These are phyloP conservation scores for Tetraselmis striata DNA, from an alignment of 139 green algal genomes.

Conservation along the genomic window DNA sequence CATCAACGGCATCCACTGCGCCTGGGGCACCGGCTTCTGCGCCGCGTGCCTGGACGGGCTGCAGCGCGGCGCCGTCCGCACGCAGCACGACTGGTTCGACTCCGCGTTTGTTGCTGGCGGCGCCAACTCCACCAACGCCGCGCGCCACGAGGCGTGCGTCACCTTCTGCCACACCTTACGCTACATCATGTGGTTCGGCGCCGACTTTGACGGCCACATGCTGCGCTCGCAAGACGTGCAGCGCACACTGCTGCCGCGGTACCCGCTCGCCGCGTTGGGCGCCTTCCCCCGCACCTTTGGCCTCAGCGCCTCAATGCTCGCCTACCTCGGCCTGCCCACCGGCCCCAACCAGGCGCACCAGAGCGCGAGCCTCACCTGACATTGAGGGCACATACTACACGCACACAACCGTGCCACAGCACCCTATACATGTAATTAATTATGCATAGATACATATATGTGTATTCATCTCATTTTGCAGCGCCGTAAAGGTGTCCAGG, in stretches of 20 bases:
- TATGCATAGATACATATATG: too few species aligned
- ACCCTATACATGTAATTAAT: too few species aligned
- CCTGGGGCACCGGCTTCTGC: not conserved
- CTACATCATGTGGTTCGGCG: not conserved
- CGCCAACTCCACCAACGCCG: not conserved
- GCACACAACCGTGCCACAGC: too few species aligned
- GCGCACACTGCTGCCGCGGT: not conserved
- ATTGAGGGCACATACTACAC: too few species aligned
- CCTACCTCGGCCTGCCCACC: too few species aligned
- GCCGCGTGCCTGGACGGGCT: not conserved
- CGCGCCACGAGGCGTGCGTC: not conserved
- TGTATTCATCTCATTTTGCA: too few species aligned
- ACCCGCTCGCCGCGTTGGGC: not conserved
- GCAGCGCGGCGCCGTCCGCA: not conserved
- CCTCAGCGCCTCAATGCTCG: too few species aligned
- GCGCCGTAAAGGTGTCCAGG: too few species aligned
- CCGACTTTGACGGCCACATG: not conserved
- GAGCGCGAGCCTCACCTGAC: too few species aligned
- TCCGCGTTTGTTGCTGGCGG: not conserved
- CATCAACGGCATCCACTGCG: not conserved
- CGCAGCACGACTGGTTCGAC: not conserved
- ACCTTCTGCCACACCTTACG: not conserved
- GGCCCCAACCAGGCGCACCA: too few species aligned
- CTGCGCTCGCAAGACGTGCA: not conserved
- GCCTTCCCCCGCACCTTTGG: not conserved